Conservation (phyloP, 768 basidiomycete genomes). For the Dacryopinax spathularia region DNA sequence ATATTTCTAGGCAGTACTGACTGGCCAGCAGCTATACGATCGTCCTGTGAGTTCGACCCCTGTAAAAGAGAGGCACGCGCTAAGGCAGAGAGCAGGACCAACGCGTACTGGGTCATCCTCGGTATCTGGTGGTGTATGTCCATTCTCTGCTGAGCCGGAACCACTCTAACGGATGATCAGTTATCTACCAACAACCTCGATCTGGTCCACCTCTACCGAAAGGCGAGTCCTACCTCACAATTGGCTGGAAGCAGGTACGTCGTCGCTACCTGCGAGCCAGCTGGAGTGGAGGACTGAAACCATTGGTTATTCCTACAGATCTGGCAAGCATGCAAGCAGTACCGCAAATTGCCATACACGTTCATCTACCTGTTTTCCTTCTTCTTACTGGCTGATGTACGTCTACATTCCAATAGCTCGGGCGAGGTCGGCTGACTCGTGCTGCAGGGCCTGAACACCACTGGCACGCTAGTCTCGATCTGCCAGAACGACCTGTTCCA, state of each 20-base stretch:
- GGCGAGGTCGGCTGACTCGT: not conserved
- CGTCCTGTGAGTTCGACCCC: conserved; percentile 37
- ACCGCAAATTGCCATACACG: conserved; percentile 64
- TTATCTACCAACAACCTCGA: conserved; percentile 73
- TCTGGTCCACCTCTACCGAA: conserved; percentile 67
- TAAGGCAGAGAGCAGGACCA: conserved; percentile 34
- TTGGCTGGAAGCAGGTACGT: conserved; percentile 75
- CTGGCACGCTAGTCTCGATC: conserved; percentile 56
- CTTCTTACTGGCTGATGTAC: conserved; percentile 65
- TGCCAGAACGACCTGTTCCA: conserved; percentile 68
- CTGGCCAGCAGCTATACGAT: conserved; percentile 37
- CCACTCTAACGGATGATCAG: conserved; percentile 24
- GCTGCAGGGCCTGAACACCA: conserved; percentile 61
- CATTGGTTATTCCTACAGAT: too few species aligned
- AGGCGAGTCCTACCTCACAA: conserved; percentile 58
- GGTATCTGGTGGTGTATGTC: conserved; percentile 81
- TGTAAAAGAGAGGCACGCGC: not conserved
- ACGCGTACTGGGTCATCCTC: conserved; percentile 58
- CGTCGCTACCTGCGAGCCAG: not conserved
- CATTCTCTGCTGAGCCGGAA: not conserved
- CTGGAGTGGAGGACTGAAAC: conserved; percentile 2
- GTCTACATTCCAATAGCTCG: conserved; percentile 24
- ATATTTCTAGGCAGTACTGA: not conserved
- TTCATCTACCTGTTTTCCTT: conserved; percentile 64
- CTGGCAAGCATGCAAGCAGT: conserved; percentile 60